A percentile compares a stretch with the other conserved stretches of the same genome.
These are phyloP conservation scores for Lachancea sp. DNA, from an alignment of 805 yeast genomes.

Conservation along the genomic window DNA sequence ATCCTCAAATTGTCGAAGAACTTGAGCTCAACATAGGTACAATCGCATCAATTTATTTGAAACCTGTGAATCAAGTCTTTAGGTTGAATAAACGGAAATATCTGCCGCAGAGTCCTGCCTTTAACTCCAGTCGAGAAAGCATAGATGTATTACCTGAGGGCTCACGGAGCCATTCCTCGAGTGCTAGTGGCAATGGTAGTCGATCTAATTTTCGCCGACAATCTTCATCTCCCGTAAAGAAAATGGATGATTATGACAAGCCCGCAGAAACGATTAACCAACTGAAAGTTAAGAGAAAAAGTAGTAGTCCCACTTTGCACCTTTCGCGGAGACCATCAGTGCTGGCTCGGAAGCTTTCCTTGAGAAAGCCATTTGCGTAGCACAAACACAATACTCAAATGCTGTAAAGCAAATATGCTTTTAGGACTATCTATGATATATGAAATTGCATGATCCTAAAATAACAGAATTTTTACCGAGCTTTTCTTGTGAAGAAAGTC, in stretches of 20 bases:
- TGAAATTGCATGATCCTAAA: conserved; percentile 13
- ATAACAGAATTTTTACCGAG: conserved; percentile 31
- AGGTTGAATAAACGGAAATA: conserved; percentile 49
- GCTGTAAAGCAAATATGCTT: not conserved
- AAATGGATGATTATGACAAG: conserved; percentile 36
- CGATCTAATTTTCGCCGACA: conserved; percentile 1
- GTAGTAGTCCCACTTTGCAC: conserved; percentile 29
- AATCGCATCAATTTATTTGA: conserved; percentile 74
- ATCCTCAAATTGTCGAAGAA: conserved; percentile 67
- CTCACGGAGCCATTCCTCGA: conserved; percentile 12
- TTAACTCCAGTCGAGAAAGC: conserved; percentile 25
- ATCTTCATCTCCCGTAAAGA: conserved; percentile 7
- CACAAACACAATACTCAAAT: not conserved
- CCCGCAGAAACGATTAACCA: conserved; percentile 36
- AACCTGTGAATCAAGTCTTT: conserved; percentile 78
- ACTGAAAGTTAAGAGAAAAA: conserved; percentile 31
- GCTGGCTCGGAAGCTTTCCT: conserved; percentile 32
- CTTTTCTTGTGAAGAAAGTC: conserved; percentile 28
- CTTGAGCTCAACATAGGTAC: conserved; percentile 76
- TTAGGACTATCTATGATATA: not conserved
- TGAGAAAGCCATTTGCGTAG: conserved; percentile 24
- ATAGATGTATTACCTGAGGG: conserved; percentile 16
- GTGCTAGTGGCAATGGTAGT: not conserved
- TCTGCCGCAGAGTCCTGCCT: conserved; percentile 46
- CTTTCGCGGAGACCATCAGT: conserved; percentile 32